phyloP scores from a whole-genome alignment of 129 eudicot genomes.

The Saposhnikovia divaricata region DNA sequence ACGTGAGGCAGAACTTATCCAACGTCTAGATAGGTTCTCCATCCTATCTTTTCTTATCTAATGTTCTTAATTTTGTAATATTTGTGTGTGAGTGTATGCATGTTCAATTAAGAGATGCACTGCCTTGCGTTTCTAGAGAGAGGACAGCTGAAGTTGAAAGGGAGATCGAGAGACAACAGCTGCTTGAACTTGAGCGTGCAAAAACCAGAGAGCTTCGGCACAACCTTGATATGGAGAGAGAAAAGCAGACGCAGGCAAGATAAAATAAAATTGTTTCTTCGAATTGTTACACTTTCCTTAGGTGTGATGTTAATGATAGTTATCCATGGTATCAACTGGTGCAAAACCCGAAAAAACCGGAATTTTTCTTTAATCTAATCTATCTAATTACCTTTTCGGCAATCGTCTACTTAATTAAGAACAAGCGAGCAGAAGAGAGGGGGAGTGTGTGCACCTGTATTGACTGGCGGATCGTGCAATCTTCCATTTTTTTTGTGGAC shows the following conservation, averaged over 20 bases:
- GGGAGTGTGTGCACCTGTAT: no score
- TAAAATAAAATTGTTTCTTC: neutral
- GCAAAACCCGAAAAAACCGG: no score
- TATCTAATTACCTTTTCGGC: neutral
- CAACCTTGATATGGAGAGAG: slow-evolving; percentile 87
- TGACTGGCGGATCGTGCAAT: neutral
- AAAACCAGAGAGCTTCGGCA: slow-evolving; percentile 87
- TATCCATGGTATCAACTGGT: neutral
- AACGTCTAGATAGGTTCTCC: slow-evolving; percentile 80
- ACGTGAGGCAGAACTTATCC: slow-evolving; percentile 77
- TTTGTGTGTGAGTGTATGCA: neutral
- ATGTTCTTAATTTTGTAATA: neutral
- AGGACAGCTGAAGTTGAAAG: slow-evolving; percentile 66
- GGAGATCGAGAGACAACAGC: slow-evolving; percentile 81
- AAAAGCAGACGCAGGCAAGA: slow-evolving; percentile 83
- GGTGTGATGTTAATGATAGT: neutral
- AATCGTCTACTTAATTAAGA: neutral
- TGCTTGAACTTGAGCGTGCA: slow-evolving; percentile 76
- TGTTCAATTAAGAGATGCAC: slow-evolving; percentile 6
- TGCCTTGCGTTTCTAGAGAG: slow-evolving; percentile 41
- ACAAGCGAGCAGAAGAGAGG: neutral
- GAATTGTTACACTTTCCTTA: neutral
- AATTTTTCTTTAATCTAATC: neutral
- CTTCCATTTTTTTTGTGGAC: neutral
- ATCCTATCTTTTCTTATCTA: slow-evolving; percentile 4